Percentiles rank a stretch among this genome's conserved stretches.
These are phyloP conservation scores for Scopulariopsis brevicaulis DNA, from an alignment of 2,329 filamentous ascomycete genomes.

Conservation along the genomic window DNA sequence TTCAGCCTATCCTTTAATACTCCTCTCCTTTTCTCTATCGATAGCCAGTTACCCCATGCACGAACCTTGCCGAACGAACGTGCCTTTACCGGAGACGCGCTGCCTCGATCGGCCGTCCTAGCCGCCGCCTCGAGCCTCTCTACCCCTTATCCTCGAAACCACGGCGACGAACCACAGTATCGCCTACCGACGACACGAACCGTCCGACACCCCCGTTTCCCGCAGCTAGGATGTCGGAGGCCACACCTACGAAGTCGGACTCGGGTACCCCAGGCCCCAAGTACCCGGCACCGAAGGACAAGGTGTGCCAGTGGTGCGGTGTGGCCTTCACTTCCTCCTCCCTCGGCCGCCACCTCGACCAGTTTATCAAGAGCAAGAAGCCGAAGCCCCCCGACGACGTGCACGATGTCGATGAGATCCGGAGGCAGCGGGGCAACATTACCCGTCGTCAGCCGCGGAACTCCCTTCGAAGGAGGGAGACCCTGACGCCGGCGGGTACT, in stretches of 20 bases:
- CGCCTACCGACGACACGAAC: background rate
- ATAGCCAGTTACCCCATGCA: background rate
- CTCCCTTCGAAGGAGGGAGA: constrained; percentile 43
- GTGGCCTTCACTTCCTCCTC: constrained; percentile 91
- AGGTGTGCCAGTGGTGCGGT: constrained; percentile 75
- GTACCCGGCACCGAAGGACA: constrained; percentile 59
- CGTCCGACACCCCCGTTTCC: background rate
- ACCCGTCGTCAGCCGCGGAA: constrained; percentile 73
- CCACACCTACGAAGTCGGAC: constrained; percentile 21
- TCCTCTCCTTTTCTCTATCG: background rate
- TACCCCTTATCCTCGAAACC: background rate
- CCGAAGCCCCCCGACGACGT: constrained; percentile 77
- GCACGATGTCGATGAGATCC: constrained; percentile 84
- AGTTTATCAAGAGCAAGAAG: constrained; percentile 90
- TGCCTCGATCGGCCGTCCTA: background rate
- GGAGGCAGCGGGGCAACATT: constrained; percentile 70
- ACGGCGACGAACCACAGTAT: background rate
- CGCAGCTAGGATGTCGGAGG: constrained; percentile 19
- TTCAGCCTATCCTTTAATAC: background rate
- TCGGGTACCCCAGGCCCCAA: constrained; percentile 18
- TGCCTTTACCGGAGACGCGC: background rate
- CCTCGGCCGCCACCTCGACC: constrained; percentile 82
- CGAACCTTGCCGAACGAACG: background rate
- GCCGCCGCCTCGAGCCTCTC: background rate
- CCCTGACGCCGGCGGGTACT: constrained; percentile 45